A percentile compares a stretch with the other conserved stretches of the same genome.
phyloP scores from a whole-genome alignment of 805 yeast genomes.

The Yarrowia phangngaensis region DNA sequence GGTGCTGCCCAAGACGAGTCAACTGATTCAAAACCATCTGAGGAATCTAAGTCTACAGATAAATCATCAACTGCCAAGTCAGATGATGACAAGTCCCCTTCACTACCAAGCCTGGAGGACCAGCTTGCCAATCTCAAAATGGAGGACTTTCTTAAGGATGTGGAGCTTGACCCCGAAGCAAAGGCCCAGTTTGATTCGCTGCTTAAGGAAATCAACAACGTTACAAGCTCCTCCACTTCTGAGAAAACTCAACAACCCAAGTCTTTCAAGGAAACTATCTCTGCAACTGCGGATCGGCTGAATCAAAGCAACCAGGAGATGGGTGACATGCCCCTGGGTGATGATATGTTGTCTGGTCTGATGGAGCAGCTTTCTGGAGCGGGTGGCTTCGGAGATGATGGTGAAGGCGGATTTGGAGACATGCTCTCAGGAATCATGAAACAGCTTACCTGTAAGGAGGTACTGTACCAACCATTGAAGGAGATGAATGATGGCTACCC shows the following conservation, averaged over 20 bases:
- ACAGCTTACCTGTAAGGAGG: slow-evolving; percentile 78
- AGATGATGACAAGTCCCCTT: slow-evolving; percentile 28
- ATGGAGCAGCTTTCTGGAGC: slow-evolving; percentile 52
- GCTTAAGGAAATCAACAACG: slow-evolving; percentile 28
- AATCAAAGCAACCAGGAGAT: slow-evolving; percentile 71
- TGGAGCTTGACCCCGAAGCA: slow-evolving; percentile 53
- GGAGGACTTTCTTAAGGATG: slow-evolving; percentile 47
- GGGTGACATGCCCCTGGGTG: slow-evolving; percentile 41
- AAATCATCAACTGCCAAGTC: slow-evolving; percentile 21
- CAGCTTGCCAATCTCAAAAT: slow-evolving; percentile 42
- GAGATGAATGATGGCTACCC: slow-evolving; percentile 73
- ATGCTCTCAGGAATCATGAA: slow-evolving; percentile 70
- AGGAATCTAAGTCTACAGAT: slow-evolving; percentile 2
- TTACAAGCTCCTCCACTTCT: slow-evolving; percentile 8
- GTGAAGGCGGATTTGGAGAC: slow-evolving; percentile 49
- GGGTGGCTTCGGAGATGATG: slow-evolving; percentile 37
- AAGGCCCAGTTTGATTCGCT: slow-evolving; percentile 50
- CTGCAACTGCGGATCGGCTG: slow-evolving; percentile 73
- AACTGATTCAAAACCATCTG: slow-evolving; percentile 15
- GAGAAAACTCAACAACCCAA: slow-evolving; percentile 19
- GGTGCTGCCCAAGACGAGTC: not conserved
- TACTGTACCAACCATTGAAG: slow-evolving; percentile 81
- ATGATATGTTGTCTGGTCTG: slow-evolving; percentile 58
- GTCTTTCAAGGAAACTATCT: slow-evolving; percentile 65
- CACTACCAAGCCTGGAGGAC: slow-evolving; percentile 40